Conservation (phyloP, 2,329 filamentous ascomycete species). For the Talaromyces sp. region DNA sequence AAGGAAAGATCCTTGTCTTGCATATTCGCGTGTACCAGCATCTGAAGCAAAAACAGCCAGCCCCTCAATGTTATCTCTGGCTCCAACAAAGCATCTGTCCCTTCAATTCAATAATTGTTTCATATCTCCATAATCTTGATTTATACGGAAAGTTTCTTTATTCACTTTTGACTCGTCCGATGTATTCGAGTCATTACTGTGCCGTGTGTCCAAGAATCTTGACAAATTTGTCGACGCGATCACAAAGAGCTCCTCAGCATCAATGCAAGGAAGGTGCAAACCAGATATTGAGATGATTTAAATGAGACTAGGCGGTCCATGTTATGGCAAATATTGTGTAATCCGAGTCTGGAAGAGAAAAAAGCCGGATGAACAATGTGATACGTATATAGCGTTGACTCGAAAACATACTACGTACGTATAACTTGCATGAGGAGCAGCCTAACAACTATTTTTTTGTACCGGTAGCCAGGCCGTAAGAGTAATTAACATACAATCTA, state of each 20-base stretch:
- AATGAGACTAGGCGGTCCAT: background rate
- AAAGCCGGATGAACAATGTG: background rate
- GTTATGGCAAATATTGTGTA: background rate
- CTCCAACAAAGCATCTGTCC: background rate
- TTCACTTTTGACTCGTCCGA: background rate
- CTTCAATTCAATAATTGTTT: background rate
- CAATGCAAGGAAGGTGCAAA: background rate
- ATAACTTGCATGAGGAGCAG: background rate
- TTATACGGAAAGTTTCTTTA: background rate
- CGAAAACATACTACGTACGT: background rate
- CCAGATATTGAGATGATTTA: background rate
- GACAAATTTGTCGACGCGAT: too few relatives aligned
- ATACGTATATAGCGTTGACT: background rate
- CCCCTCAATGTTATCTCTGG: background rate
- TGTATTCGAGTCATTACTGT: background rate
- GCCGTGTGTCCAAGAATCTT: background rate
- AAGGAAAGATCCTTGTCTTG: background rate
- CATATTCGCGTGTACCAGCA: background rate
- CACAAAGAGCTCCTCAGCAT: background rate
- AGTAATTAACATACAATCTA: background rate
- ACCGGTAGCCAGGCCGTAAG: background rate
- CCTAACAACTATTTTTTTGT: background rate
- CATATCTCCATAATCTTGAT: background rate
- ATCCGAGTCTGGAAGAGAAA: background rate
- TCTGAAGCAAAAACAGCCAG: background rate